A percentile compares a stretch with the other conserved stretches of the same genome.
phyloP scores from a whole-genome alignment of 2,329 filamentous ascomycete genomes.

The Lachnellula hyalina region DNA sequence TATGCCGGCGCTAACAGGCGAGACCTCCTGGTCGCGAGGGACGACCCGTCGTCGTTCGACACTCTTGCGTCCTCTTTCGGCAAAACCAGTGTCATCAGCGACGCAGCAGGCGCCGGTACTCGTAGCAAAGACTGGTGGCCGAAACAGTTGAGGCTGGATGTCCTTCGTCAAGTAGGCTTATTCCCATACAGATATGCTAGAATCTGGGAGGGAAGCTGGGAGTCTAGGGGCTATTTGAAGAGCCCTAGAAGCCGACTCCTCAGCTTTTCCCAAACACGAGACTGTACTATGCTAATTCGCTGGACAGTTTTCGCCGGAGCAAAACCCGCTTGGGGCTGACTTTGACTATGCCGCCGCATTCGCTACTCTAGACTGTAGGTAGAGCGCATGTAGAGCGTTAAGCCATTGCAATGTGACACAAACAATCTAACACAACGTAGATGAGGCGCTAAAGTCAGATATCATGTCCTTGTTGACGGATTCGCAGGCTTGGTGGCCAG shows the following conservation, averaged over 20 bases:
- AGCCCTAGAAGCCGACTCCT: too few species aligned
- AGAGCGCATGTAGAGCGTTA: not conserved
- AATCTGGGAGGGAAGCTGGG: not conserved
- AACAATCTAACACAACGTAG: conserved; percentile 11
- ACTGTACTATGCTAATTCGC: too few species aligned
- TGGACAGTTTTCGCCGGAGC: conserved; percentile 41
- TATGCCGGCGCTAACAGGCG: conserved; percentile 13
- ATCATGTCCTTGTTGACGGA: conserved; percentile 51
- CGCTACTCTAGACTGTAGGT: conserved; percentile 52
- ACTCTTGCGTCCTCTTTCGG: conserved; percentile 20
- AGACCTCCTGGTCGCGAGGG: conserved; percentile 12
- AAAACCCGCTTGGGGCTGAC: conserved; percentile 45
- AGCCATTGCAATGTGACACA: not conserved
- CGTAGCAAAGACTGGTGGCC: conserved; percentile 55
- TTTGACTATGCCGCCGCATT: conserved; percentile 55
- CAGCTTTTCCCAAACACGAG: too few species aligned
- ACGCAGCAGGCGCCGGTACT: conserved; percentile 42
- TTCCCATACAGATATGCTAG: too few species aligned
- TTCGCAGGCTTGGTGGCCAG: conserved; percentile 57
- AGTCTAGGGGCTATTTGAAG: not conserved
- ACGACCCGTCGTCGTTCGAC: conserved; percentile 15
- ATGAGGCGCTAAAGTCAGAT: conserved; percentile 49
- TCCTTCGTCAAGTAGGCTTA: conserved; percentile 41
- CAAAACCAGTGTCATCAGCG: conserved; percentile 19
- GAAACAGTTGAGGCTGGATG: conserved; percentile 47